A percentile compares a stretch with the other conserved stretches of the same genome.
Evolutionary conservation across 768 basidiomycete genomes (phyloP).

Genomic region (Macrocybe gigantea): DNA sequence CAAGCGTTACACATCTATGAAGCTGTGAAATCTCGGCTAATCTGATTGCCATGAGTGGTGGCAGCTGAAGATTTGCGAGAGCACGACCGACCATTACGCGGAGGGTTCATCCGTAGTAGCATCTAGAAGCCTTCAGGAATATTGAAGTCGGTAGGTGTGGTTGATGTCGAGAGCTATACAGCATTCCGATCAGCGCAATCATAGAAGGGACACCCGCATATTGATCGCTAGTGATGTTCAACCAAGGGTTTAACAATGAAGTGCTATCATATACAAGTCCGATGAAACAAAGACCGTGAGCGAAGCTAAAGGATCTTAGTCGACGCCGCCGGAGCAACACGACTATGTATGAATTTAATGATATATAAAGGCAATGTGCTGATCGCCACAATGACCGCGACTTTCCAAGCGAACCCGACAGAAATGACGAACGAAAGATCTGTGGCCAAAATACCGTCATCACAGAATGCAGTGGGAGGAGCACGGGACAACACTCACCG

Average conservation of each 20-base stretch:
- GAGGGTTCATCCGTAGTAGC: no score
- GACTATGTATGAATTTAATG: slow-evolving; percentile 80
- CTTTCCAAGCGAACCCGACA: slow-evolving; percentile 86
- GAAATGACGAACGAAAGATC: slow-evolving; percentile 93
- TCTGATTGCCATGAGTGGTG: no score
- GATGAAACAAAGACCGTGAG: not conserved
- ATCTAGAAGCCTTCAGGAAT: no score
- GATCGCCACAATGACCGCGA: slow-evolving; percentile 90
- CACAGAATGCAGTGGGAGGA: slow-evolving; percentile 4
- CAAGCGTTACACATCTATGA: no score
- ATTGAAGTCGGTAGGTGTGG: no score
- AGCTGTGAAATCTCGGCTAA: no score
- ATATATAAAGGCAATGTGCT: slow-evolving; percentile 90
- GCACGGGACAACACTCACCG: slow-evolving; percentile 44
- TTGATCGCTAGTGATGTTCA: no score
- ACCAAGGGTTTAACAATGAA: not conserved
- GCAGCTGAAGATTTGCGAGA: no score
- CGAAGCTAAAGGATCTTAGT: slow-evolving; percentile 71
- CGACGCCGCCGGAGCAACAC: slow-evolving; percentile 88
- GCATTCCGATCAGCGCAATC: no score
- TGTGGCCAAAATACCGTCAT: slow-evolving; percentile 20
- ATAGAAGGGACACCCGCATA: no score
- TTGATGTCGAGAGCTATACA: no score
- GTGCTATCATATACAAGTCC: not conserved
- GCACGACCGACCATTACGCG: no score